phyloP scores from a whole-genome alignment of 108 stramenopile species.

The Stephanodiscus minutulus region DNA sequence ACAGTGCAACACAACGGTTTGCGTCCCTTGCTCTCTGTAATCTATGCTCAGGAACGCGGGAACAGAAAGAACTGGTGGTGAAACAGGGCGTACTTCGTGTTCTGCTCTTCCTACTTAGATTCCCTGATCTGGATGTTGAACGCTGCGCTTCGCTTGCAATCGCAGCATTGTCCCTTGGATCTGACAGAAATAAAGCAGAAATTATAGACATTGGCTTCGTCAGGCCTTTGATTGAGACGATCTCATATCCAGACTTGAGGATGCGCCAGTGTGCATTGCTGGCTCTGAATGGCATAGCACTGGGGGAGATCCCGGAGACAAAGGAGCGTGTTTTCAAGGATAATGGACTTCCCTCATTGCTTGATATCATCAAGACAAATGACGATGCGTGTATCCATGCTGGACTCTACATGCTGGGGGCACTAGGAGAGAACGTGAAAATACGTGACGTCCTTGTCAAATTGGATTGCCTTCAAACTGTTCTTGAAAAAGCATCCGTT shows the following conservation, averaged over 20 bases:
- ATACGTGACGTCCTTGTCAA: constrained; percentile 61
- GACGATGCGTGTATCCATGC: constrained; percentile 63
- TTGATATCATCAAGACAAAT: constrained; percentile 49
- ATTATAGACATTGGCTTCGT: constrained; percentile 70
- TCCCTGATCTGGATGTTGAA: constrained; percentile 86
- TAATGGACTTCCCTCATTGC: constrained; percentile 61
- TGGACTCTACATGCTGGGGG: constrained; percentile 71
- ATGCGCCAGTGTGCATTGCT: constrained; percentile 69
- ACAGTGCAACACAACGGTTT: constrained; percentile 78
- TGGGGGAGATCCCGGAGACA: constrained; percentile 52
- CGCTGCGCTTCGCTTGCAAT: constrained; percentile 76
- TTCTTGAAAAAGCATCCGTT: constrained; percentile 46
- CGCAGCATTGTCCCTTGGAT: constrained; percentile 78
- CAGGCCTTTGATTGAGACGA: constrained; percentile 67
- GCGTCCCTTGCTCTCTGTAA: constrained; percentile 82
- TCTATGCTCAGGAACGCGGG: constrained; percentile 46
- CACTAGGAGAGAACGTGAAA: constrained; percentile 63
- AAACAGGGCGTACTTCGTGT: constrained; percentile 74
- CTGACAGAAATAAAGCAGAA: constrained; percentile 57
- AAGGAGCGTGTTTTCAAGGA: constrained; percentile 61
- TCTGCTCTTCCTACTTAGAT: constrained; percentile 70
- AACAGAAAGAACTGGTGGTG: constrained; percentile 38
- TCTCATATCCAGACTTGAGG: constrained; percentile 67
- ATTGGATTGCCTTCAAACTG: constrained; percentile 51
- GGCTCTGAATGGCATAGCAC: constrained; percentile 68